Conservation (phyloP, 83 land plant genomes). For the Picea mariana region DNA sequence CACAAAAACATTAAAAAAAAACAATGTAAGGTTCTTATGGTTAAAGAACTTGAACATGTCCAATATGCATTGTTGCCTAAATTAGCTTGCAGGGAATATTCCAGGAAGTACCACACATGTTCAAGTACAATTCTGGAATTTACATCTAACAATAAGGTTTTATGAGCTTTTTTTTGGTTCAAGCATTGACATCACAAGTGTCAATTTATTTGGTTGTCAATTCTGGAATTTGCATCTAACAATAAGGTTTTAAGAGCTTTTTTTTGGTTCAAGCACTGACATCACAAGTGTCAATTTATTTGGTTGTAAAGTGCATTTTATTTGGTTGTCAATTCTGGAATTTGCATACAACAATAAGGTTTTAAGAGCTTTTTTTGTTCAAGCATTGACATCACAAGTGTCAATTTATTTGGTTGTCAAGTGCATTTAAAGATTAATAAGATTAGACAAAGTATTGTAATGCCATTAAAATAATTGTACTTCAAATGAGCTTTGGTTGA, state of each 20-base stretch:
- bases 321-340: no score
- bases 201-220: neutral
- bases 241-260: no score
- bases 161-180: neutral
- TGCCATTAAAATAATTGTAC: conserved; percentile 13
- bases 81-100: conserved; percentile 2
- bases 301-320: neutral
- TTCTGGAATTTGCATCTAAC: no score
- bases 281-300: no score
- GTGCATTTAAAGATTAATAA: conserved; percentile 3
- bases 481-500: conserved; percentile 10
- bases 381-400: no score
- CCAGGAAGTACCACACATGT: neutral
- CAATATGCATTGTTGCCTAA: no score
- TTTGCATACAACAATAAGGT: no score
- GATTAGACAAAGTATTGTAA: neutral
- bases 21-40: no score
- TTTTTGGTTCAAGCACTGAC: no score
- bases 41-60: neutral
- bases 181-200: conserved; percentile 2
- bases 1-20: no score
- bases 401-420: neutral
- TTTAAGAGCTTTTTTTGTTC: no score
- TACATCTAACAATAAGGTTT: neutral
- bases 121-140: neutral